A percentile compares a stretch with the other conserved stretches of the same genome.
phyloP scores from a whole-genome alignment of 306 rosid species.

The Corylus heterophylla region DNA sequence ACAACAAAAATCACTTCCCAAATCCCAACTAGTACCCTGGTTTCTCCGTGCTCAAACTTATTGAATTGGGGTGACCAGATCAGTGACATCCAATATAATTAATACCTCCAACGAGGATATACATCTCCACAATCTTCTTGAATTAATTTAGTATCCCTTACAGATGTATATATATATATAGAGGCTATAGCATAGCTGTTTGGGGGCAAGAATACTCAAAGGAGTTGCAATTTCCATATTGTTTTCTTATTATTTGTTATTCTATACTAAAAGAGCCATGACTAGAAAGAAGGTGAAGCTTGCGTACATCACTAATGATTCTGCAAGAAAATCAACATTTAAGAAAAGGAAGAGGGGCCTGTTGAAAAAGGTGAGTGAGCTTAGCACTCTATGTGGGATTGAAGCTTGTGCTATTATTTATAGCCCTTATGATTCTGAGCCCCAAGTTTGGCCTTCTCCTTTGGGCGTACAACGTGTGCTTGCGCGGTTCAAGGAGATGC shows the following conservation, averaged over 20 bases:
- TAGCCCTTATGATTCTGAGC: conserved; percentile 40
- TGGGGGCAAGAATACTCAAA: background rate
- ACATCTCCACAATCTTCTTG: background rate
- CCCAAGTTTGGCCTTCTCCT: conserved; percentile 52
- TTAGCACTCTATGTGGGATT: conserved; percentile 56
- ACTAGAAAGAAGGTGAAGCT: conserved; percentile 57
- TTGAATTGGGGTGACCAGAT: background rate
- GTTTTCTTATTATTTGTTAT: background rate
- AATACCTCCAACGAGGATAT: background rate
- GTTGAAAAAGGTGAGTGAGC: conserved; percentile 54
- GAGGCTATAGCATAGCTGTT: background rate
- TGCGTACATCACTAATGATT: conserved; percentile 33
- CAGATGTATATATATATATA: background rate
- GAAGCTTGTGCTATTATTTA: conserved; percentile 57
- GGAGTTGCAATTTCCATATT: background rate
- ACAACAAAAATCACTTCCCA: background rate
- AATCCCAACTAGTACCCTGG: no score
- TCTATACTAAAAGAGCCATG: conserved; percentile 26
- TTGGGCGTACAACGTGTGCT: conserved; percentile 33
- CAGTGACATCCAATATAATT: background rate
- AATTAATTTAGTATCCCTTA: background rate
- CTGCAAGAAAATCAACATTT: conserved; percentile 54
- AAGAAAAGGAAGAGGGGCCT: conserved; percentile 69
- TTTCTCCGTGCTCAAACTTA: background rate
- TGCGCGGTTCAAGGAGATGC: conserved; percentile 30